Percentiles rank a stretch among this genome's conserved stretches.
phyloP scores from a whole-genome alignment of 148 eudicot species.

The Fagopyrum homotropicum region DNA sequence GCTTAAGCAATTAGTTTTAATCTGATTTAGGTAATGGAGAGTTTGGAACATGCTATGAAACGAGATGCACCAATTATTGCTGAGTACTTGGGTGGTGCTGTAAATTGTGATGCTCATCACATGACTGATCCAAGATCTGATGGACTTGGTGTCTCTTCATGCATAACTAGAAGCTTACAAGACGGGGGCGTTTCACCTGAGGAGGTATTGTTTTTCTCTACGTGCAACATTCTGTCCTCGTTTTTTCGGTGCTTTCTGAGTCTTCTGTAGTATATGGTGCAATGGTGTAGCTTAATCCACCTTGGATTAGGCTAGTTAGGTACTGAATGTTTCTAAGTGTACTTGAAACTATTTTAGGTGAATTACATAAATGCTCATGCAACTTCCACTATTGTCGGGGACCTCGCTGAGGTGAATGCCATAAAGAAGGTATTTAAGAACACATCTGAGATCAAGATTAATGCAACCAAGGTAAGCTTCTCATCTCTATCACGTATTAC shows the following conservation, averaged over 20 bases:
- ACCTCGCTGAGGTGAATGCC: conserved; percentile 90
- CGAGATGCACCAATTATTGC: conserved; percentile 87
- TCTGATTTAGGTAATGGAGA: conserved; percentile 68
- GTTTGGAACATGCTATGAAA: conserved; percentile 94
- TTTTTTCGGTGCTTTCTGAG: background rate
- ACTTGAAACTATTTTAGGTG: conserved; percentile 39
- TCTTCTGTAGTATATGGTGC: background rate
- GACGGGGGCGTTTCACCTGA: conserved; percentile 96
- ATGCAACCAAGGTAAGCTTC: conserved; percentile 65
- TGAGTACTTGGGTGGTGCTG: conserved; percentile 87
- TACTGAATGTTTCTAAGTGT: conserved; percentile 7
- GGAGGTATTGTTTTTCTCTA: conserved; percentile 42
- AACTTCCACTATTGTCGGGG: conserved; percentile 85
- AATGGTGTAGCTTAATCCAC: background rate
- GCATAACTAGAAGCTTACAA: conserved; percentile 63
- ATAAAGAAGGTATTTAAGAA: conserved; percentile 88
- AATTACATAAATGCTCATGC: conserved; percentile 96
- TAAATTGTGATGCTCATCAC: conserved; percentile 91
- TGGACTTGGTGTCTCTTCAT: conserved; percentile 94
- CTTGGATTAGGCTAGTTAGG: too few species aligned
- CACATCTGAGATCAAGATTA: conserved; percentile 82
- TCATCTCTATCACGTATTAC: background rate
- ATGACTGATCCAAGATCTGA: conserved; percentile 95
- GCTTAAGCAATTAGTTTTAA: background rate
- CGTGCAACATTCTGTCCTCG: background rate